Evolutionary conservation across 371 early-diverging fungal genomes (phyloP).

Genomic region (Circinella umbellata): DNA sequence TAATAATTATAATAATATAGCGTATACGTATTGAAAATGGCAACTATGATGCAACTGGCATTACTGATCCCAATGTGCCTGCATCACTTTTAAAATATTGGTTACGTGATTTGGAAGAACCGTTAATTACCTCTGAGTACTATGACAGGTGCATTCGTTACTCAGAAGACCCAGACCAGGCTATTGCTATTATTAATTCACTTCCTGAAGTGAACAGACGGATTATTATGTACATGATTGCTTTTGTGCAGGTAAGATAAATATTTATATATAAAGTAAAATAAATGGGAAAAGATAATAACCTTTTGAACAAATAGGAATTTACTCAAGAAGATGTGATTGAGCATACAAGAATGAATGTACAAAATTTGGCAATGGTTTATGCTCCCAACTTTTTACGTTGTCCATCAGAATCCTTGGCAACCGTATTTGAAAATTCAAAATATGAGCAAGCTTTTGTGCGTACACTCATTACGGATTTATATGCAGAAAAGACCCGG

Average conservation of each 20-base stretch:
- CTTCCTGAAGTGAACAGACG: conserved; percentile 80
- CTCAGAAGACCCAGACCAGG: conserved; percentile 60
- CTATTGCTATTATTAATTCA: conserved; percentile 64
- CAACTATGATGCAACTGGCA: conserved; percentile 68
- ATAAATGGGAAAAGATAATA: neutral
- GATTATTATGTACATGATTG: conserved; percentile 81
- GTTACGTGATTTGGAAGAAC: conserved; percentile 93
- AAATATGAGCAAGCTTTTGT: conserved; percentile 68
- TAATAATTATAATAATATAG: conserved; percentile 17
- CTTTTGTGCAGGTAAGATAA: conserved; percentile 76
- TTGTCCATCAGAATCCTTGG: conserved; percentile 82
- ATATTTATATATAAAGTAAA: neutral
- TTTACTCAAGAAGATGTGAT: conserved; percentile 76
- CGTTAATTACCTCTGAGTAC: conserved; percentile 81
- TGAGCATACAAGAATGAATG: conserved; percentile 84
- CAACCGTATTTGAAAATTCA: conserved; percentile 82
- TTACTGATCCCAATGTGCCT: conserved; percentile 91
- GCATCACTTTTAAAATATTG: conserved; percentile 93
- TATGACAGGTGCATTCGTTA: conserved; percentile 76
- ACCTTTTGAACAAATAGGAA: conserved; percentile 38
- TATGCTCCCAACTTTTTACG: conserved; percentile 94
- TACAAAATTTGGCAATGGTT: conserved; percentile 94
- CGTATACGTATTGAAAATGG: conserved; percentile 86
- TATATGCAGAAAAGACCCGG: conserved; percentile 25
- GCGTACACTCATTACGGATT: conserved; percentile 38